Conservation (phyloP, 352 stramenopile species). For the Phytopythium montanum region DNA sequence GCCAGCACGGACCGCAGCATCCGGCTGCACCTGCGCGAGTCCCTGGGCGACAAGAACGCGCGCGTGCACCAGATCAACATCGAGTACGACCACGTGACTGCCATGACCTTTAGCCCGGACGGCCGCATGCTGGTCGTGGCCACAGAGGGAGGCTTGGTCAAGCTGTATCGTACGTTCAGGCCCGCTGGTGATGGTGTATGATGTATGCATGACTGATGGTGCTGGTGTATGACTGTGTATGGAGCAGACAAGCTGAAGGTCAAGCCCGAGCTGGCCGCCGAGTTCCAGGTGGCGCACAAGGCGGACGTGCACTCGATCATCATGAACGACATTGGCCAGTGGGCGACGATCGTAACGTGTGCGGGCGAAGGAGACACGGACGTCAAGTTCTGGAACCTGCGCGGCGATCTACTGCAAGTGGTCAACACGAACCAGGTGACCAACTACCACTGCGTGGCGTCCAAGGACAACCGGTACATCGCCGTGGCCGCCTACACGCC, state of each 20-base stretch:
- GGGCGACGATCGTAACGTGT: conserved; percentile 75
- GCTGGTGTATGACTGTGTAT: background rate
- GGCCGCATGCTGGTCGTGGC: conserved; percentile 67
- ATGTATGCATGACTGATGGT: background rate
- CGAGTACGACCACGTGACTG: conserved; percentile 76
- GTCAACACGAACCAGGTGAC: conserved; percentile 80
- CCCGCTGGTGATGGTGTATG: background rate
- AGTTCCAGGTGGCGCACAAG: conserved; percentile 66
- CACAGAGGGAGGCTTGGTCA: conserved; percentile 61
- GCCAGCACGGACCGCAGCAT: conserved; percentile 73
- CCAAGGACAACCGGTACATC: conserved; percentile 82
- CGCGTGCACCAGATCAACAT: conserved; percentile 63
- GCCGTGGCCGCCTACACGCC: conserved; percentile 77
- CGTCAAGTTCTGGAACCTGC: conserved; percentile 80
- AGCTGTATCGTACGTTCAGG: conserved; percentile 62
- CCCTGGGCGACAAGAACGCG: conserved; percentile 56
- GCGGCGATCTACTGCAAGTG: conserved; percentile 59
- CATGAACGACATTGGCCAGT: conserved; percentile 84
- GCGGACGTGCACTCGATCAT: conserved; percentile 75
- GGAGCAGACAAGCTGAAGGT: conserved; percentile 68
- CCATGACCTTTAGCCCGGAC: conserved; percentile 73
- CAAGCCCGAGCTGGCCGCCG: conserved; percentile 63
- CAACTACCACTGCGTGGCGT: conserved; percentile 78
- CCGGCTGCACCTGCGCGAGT: conserved; percentile 63
- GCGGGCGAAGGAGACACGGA: conserved; percentile 66